Conservation (phyloP, 495 filamentous ascomycete species). For the Terfezia claveryi region DNA sequence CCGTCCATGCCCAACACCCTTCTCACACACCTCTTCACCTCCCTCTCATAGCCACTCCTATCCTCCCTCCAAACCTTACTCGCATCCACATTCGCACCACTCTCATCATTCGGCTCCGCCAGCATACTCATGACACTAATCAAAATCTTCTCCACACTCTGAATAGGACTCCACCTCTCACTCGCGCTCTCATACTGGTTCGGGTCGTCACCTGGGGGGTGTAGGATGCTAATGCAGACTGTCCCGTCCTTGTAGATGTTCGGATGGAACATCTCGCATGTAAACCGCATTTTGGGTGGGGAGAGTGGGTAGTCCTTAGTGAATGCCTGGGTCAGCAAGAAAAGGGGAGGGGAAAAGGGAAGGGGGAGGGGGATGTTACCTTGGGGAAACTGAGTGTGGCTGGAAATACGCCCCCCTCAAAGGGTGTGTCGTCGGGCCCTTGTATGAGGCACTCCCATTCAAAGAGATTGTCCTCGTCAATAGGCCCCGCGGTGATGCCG, state of each 20-base stretch:
- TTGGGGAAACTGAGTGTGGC: conserved; percentile 90
- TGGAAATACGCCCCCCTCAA: conserved; percentile 85
- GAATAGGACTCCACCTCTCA: conserved; percentile 92
- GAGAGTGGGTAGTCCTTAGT: conserved; percentile 66
- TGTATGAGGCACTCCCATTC: conserved; percentile 93
- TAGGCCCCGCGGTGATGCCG: conserved; percentile 84
- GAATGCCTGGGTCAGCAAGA: conserved; percentile 33
- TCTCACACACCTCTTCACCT: conserved; percentile 65
- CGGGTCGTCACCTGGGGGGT: conserved; percentile 87
- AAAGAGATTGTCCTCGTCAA: conserved; percentile 87
- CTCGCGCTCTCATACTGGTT: conserved; percentile 84
- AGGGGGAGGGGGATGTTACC: conserved; percentile 19
- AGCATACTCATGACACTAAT: conserved; percentile 86
- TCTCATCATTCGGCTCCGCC: conserved; percentile 82
- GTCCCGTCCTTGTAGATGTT: conserved; percentile 82
- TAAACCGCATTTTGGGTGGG: conserved; percentile 82
- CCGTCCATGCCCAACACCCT: conserved; percentile 27
- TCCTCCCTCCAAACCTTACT: conserved; percentile 73
- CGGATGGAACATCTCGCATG: conserved; percentile 75
- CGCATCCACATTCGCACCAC: conserved; percentile 85
- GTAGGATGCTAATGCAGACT: conserved; percentile 92
- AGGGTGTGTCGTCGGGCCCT: conserved; percentile 85
- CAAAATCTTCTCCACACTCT: conserved; percentile 87
- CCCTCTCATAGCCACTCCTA: conserved; percentile 43
- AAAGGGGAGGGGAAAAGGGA: not conserved